Evolutionary conservation across 2,329 filamentous ascomycete species (phyloP).

Genomic region (Scedosporium apiospermum): DNA sequence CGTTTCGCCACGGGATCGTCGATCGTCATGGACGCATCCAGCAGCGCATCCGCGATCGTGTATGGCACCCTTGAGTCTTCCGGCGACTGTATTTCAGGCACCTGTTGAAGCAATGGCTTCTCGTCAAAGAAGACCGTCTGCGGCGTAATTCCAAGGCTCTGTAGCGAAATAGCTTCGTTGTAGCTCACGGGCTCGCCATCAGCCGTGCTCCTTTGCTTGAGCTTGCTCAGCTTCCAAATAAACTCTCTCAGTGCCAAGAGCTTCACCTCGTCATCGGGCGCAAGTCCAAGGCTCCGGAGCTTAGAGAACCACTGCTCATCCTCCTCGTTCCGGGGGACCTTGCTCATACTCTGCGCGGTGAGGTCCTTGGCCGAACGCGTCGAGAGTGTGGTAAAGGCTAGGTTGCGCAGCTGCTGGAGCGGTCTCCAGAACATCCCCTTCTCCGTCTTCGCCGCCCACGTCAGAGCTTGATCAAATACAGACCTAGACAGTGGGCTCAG

Average conservation of each 20-base stretch:
- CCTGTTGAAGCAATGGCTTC: conserved; percentile 39
- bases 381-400: conserved; percentile 50
- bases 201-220: conserved; percentile 48
- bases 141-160: conserved; percentile 65
- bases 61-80: conserved; percentile 40
- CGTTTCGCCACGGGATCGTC: conserved; percentile 54
- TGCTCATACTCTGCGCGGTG: conserved; percentile 47
- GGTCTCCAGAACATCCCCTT: conserved; percentile 82
- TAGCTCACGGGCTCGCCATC: conserved; percentile 22
- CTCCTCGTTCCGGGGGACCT: conserved; percentile 71
- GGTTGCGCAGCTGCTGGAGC: conserved; percentile 53
- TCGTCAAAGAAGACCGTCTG: conserved; percentile 93
- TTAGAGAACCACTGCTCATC: conserved; percentile 90
- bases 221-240: conserved; percentile 74
- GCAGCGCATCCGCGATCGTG: conserved; percentile 80
- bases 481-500: conserved; percentile 71
- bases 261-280: conserved; percentile 79
- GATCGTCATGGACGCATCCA: conserved; percentile 86
- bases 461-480: conserved; percentile 75
- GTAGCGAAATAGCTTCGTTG: conserved; percentile 65
- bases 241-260: conserved; percentile 79
- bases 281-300: conserved; percentile 74
- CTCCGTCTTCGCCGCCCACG: conserved; percentile 77
- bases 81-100: conserved; percentile 19
- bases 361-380: conserved; percentile 48